Base-by-base conservation (phyloP, 306 rosid species). In the Pueraria montana region DNA sequence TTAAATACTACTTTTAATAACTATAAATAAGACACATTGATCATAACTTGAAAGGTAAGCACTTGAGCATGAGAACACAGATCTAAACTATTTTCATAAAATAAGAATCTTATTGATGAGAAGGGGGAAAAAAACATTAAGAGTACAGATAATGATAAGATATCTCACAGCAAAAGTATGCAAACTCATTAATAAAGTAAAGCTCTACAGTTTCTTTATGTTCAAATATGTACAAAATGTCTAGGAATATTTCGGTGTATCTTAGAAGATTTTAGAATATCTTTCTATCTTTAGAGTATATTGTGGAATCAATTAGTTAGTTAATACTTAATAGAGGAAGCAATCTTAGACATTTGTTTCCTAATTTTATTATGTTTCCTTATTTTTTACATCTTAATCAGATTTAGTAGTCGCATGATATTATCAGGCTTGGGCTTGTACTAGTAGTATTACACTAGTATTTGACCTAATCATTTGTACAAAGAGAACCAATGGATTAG, bases 121-220 rank as follows among this genome's bases (percentile, higher is more conserved):
- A 76, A 69, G 59, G 73, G 49, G 14, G 43, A 38, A 42, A 11
- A 76, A 24, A 43, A 16, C 12, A 42, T 27, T 32, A 49, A 1
- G 18, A 68, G 11, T 8, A 8, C 11, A 65, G 26, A 46, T 53
- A 11, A 62, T 50, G 71, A 77, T 48, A 72, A 56, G 42, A 30
- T 77, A 73, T 76, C 34, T 56, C 21, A 2, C 16, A 53, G 17
- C 7, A 65, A 27, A 77, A 7, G 42, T 59, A 23, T 6, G 72
- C 59, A 65, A 62, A 18, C 48, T 52, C 55, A 13, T 62, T 68
- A 63, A 46, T 24, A 81, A 34, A 76, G n/a, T 50, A 62, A 72
- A 72, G 18, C 67, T 4, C 73, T 46, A 30, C 62, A 49, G 66
- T 56, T 62, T 64, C 24, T 50, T 68, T 1, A 16, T 61, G 9